Percentiles rank a stretch among this genome's conserved stretches.
Evolutionary conservation across 148 eudicot genomes (phyloP).

Genomic region (Linanthus parryae): DNA sequence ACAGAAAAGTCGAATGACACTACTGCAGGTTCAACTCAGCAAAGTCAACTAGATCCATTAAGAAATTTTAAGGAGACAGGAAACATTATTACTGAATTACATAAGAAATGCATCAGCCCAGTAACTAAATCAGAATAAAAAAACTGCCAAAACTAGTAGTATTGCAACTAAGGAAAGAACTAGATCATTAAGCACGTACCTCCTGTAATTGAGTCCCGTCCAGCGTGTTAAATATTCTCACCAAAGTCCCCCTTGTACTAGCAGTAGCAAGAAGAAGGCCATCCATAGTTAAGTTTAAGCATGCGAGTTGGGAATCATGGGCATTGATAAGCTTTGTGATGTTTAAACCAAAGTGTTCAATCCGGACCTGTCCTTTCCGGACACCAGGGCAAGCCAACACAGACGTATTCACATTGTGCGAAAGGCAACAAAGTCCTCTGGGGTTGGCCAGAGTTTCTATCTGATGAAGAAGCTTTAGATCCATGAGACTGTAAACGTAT

Average conservation of each 20-base stretch:
- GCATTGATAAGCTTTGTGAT: conserved; percentile 72
- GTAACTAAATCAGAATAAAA: not conserved
- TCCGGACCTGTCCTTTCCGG: conserved; percentile 75
- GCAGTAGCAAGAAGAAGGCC: conserved; percentile 98
- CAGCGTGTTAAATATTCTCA: conserved; percentile 88
- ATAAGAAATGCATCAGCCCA: not conserved
- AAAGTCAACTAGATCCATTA: too few species aligned
- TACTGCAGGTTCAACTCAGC: too few species aligned
- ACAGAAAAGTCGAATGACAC: too few species aligned
- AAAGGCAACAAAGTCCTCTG: conserved; percentile 88
- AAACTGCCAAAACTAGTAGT: too few species aligned
- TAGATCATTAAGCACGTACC: conserved; percentile 38
- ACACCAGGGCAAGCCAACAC: conserved; percentile 94
- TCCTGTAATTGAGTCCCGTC: conserved; percentile 96
- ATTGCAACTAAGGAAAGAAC: too few species aligned
- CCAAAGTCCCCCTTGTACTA: conserved; percentile 79
- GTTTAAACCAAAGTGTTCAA: conserved; percentile 93
- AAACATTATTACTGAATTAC: too few species aligned
- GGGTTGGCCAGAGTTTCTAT: conserved; percentile 86
- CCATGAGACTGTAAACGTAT: conserved; percentile 81
- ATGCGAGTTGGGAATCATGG: conserved; percentile 85
- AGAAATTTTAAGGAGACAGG: too few species aligned
- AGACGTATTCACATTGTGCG: conserved; percentile 71
- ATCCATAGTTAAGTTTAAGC: conserved; percentile 84
- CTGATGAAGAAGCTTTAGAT: conserved; percentile 85